phyloP scores from a whole-genome alignment of 306 rosid species.

The Lathyrus sativus region DNA sequence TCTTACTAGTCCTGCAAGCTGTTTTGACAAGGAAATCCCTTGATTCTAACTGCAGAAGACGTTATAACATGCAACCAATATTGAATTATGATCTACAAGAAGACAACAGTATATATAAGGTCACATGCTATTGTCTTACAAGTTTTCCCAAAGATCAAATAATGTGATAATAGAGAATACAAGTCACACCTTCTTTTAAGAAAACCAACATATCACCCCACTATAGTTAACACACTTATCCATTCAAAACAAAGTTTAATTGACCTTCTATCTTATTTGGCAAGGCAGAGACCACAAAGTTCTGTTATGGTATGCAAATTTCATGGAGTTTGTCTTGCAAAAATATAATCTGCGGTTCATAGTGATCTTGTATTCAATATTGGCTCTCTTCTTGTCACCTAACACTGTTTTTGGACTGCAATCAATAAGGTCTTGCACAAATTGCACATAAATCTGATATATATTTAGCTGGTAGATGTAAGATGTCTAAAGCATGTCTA shows the following conservation, averaged over 20 bases:
- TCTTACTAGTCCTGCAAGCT: no score
- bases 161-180: not conserved
- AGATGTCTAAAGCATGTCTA: conserved; percentile 31
- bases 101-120: not conserved
- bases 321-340: not conserved
- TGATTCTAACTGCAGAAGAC: no score
- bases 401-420: not conserved
- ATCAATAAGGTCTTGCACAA: not conserved
- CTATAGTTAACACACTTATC: not conserved
- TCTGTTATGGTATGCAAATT: not conserved
- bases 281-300: not conserved
- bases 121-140: conserved; percentile 2
- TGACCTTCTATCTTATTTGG: not conserved
- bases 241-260: not conserved
- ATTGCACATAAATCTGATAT: not conserved
- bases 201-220: conserved; percentile 6
- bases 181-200: no score
- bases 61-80: no score
- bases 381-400: conserved; percentile 13
- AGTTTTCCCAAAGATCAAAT: not conserved
- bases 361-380: conserved; percentile 2
- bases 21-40: no score
- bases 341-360: conserved; percentile 23
- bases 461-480: not conserved
- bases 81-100: not conserved